These are phyloP conservation scores for Fusarium nurragi DNA, from an alignment of 2,329 filamentous ascomycete species.

Conservation along the genomic window DNA sequence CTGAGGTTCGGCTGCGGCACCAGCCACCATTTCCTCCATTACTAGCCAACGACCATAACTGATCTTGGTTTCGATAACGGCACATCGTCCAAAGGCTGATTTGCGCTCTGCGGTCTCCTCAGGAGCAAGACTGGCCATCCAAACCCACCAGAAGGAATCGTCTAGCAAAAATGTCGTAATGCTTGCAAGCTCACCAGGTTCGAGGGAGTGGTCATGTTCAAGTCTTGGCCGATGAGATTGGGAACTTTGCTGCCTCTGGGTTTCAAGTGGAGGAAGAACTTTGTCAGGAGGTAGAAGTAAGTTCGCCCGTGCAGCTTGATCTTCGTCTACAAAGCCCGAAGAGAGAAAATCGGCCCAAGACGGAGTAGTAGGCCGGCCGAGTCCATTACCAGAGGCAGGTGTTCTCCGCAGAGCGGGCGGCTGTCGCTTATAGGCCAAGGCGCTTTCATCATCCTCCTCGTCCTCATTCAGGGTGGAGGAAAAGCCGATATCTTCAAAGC, in stretches of 20 bases:
- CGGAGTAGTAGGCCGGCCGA: slow-evolving; percentile 88
- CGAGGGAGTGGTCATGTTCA: slow-evolving; percentile 74
- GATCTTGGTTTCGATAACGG: slow-evolving; percentile 89
- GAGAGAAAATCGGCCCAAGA: slow-evolving; percentile 99
- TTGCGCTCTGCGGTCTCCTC: slow-evolving; percentile 90
- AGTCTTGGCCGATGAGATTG: slow-evolving; percentile 81
- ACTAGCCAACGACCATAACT: slow-evolving; percentile 87
- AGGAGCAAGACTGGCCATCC: slow-evolving; percentile 94
- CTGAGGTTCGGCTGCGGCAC: slow-evolving; percentile 84
- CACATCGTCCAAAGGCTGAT: slow-evolving; percentile 91
- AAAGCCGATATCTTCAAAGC: slow-evolving; percentile 96
- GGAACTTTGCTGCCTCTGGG: slow-evolving; percentile 80
- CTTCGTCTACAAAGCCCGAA: slow-evolving; percentile 86
- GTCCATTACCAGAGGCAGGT: slow-evolving; percentile 73
- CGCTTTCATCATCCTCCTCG: slow-evolving; percentile 69
- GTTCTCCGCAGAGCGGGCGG: slow-evolving; percentile 67
- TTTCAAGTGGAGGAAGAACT: slow-evolving; percentile 84
- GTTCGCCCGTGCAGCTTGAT: slow-evolving; percentile 66
- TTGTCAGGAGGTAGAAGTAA: slow-evolving; percentile 91
- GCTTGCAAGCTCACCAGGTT: slow-evolving; percentile 93
- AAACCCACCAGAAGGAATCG: slow-evolving; percentile 99
- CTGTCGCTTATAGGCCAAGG: slow-evolving; percentile 52
- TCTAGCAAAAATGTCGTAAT: slow-evolving; percentile 88
- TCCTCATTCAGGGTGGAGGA: slow-evolving; percentile 77
- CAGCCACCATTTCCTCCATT: slow-evolving; percentile 95